A percentile compares a stretch with the other conserved stretches of the same genome.
These are phyloP conservation scores for Orbilia ellipsospora DNA, from an alignment of 2,329 filamentous ascomycete genomes.

Conservation along the genomic window DNA sequence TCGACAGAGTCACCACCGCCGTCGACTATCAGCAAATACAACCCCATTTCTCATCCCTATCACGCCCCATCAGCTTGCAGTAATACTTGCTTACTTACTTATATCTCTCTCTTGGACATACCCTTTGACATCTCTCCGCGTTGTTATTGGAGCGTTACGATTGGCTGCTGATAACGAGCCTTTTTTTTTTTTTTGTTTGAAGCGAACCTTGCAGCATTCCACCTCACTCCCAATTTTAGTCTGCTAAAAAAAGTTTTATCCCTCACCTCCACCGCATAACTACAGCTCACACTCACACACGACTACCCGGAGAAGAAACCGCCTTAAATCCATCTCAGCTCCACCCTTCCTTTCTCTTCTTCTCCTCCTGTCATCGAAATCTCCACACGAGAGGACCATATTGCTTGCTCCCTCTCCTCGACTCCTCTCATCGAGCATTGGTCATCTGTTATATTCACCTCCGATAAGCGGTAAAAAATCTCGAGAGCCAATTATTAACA, in stretches of 20 bases:
- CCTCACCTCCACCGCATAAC: constrained; percentile 31
- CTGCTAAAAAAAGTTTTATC: constrained; percentile 51
- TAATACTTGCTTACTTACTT: neutral
- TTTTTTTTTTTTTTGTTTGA: neutral
- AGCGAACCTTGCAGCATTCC: constrained; percentile 22
- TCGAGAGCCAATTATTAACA: neutral
- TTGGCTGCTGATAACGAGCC: constrained; percentile 44
- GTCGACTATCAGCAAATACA: neutral
- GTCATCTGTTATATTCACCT: neutral
- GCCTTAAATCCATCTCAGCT: neutral
- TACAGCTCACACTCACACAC: too few relatives aligned
- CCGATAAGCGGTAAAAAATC: too few relatives aligned
- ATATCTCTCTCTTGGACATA: neutral
- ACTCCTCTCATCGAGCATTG: constrained; percentile 6
- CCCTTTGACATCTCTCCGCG: constrained; percentile 4
- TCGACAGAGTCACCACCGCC: neutral
- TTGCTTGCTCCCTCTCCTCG: neutral
- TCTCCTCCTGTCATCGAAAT: neutral
- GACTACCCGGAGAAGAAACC: too few relatives aligned
- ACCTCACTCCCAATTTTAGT: constrained; percentile 1
- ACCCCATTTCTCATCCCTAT: neutral
- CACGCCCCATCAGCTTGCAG: neutral
- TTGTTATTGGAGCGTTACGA: constrained; percentile 11
- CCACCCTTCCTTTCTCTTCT: neutral
- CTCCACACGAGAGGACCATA: too few relatives aligned